Conservation (phyloP, 2,329 filamentous ascomycete species). For the Ascochyta pisi region DNA sequence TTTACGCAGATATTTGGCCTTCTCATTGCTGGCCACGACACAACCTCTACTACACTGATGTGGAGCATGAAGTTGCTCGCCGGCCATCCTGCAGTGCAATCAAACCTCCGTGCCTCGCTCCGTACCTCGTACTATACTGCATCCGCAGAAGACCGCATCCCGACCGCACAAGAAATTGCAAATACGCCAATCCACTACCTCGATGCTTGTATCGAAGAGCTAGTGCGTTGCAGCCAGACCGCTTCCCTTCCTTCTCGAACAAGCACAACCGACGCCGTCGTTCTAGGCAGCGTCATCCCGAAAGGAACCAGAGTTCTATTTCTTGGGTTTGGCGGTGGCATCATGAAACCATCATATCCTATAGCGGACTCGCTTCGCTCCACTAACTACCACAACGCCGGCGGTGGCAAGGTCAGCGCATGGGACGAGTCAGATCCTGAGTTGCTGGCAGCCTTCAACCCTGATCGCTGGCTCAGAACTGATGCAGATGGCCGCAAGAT, state of each 20-base stretch:
- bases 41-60: conserved; percentile 51
- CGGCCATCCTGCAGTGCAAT: conserved; percentile 44
- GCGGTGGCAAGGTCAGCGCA: conserved; percentile 26
- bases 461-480: conserved; percentile 50
- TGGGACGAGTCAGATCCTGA: conserved; percentile 33
- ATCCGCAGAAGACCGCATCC: conserved; percentile 22
- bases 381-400: conserved; percentile 31
- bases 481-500: conserved; percentile 20
- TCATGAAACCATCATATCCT: conserved; percentile 8
- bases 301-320: conserved; percentile 48
- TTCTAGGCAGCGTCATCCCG: conserved; percentile 53
- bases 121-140: conserved; percentile 34
- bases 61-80: conserved; percentile 53
- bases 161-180: conserved; percentile 43
- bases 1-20: conserved; percentile 41
- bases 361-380: conserved; percentile 43
- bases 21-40: conserved; percentile 56
- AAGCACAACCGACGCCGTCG: conserved; percentile 46
- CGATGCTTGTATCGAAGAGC: conserved; percentile 53
- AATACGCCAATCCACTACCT: conserved; percentile 49
- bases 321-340: conserved; percentile 27
- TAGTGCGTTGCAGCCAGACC: conserved; percentile 43
- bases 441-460: conserved; percentile 43
- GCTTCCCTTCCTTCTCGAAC: conserved; percentile 36
- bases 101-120: conserved; percentile 44